Evolutionary conservation across 495 filamentous ascomycete species (phyloP).

Genomic region (Podospora fimiseda): DNA sequence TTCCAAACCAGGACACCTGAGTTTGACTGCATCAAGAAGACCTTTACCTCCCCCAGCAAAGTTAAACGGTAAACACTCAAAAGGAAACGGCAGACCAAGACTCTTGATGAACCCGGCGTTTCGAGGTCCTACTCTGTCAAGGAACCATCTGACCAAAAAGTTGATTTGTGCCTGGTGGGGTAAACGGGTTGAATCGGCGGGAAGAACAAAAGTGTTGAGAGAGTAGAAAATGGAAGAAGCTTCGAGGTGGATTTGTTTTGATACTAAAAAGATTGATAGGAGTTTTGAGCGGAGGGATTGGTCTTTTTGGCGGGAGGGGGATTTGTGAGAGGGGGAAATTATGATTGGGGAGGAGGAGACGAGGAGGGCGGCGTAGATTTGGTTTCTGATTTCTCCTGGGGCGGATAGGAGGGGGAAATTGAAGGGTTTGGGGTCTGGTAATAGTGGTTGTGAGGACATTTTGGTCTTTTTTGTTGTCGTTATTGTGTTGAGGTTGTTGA

Average conservation of each 20-base stretch:
- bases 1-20: background rate
- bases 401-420: constrained; percentile 3
- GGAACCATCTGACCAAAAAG: constrained; percentile 14
- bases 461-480: too few relatives aligned
- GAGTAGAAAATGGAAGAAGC: constrained; percentile 16
- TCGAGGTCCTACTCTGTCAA: constrained; percentile 13
- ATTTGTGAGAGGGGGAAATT: constrained; percentile 1
- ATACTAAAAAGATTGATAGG: constrained; percentile 7
- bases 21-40: background rate
- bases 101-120: constrained; percentile 1
- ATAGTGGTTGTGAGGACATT: background rate
- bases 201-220: constrained; percentile 6
- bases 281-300: constrained; percentile 7
- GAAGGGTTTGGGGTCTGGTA: background rate
- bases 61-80: background rate
- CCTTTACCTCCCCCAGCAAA: background rate
- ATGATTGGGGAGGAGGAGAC: constrained; percentile 3
- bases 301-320: background rate
- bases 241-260: constrained; percentile 10
- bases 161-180: constrained; percentile 13
- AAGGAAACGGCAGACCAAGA: background rate
- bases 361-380: constrained; percentile 14
- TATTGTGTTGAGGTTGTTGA: too few relatives aligned
- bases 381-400: constrained; percentile 19
- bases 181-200: background rate